These are phyloP conservation scores for Ustulina deusta DNA, from an alignment of 2,329 filamentous ascomycete species.

Conservation along the genomic window DNA sequence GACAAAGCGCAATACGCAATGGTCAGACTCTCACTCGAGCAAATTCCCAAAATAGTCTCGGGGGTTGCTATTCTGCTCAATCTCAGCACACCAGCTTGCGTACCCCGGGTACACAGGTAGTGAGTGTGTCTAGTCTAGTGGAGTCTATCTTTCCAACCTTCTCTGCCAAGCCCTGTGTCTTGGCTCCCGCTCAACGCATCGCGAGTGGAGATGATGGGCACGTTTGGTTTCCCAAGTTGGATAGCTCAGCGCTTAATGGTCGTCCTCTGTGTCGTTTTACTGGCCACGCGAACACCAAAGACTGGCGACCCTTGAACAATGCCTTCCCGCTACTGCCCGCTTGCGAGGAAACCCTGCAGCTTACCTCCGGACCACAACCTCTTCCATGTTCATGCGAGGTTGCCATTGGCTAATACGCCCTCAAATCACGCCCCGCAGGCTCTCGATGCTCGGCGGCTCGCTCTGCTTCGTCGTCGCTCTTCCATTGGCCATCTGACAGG, in stretches of 20 bases:
- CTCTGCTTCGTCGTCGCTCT: conserved; percentile 40
- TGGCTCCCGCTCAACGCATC: conserved; percentile 23
- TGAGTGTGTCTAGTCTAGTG: too few relatives aligned
- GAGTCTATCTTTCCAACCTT: too few relatives aligned
- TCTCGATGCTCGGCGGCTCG: conserved; percentile 49
- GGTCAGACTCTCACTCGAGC: conserved; percentile 16
- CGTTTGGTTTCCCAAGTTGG: conserved; percentile 34
- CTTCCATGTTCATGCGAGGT: background rate
- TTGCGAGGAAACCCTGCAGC: conserved; percentile 23
- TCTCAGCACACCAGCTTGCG: too few relatives aligned
- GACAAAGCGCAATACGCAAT: background rate
- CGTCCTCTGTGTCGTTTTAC: conserved; percentile 8
- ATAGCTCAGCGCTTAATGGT: conserved; percentile 42
- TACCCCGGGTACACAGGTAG: too few relatives aligned
- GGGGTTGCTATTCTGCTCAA: background rate
- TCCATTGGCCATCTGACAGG: conserved; percentile 46
- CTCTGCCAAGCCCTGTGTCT: conserved; percentile 21
- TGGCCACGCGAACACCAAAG: conserved; percentile 25
- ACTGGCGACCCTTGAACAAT: conserved; percentile 18
- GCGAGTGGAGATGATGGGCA: conserved; percentile 37
- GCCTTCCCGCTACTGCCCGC: conserved; percentile 13
- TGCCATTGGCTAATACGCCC: conserved; percentile 45
- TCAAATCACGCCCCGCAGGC: conserved; percentile 48
- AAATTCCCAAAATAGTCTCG: conserved; percentile 22
- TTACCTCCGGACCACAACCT: conserved; percentile 18